A percentile compares a stretch with the other conserved stretches of the same genome.
phyloP scores from a whole-genome alignment of 805 yeast species.

The Pichia cabralensis region DNA sequence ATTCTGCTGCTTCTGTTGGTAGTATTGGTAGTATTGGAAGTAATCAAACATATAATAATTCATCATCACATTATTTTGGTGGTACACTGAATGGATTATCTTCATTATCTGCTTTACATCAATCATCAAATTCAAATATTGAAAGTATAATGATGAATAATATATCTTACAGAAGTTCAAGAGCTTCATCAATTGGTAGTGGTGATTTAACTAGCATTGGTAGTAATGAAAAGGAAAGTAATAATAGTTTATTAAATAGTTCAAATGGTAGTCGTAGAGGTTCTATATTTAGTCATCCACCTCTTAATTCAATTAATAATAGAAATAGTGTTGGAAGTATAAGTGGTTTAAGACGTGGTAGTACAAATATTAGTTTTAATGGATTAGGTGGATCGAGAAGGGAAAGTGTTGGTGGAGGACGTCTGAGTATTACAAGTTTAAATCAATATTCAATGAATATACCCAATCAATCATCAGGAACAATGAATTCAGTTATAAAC shows the following conservation, averaged over 20 bases:
- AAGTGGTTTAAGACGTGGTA: conserved; percentile 4
- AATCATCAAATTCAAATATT: neutral
- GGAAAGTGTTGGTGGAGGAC: conserved; percentile 6
- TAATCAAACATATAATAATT: conserved; percentile 4
- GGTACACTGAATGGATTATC: conserved; percentile 2
- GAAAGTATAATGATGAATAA: neutral
- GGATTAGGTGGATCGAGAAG: conserved; percentile 7
- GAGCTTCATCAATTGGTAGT: conserved; percentile 11
- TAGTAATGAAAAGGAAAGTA: no score
- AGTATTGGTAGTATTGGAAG: conserved; percentile 3
- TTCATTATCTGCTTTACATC: no score
- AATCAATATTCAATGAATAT: conserved; percentile 10
- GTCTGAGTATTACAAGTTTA: conserved; percentile 9
- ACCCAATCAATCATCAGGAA: neutral
- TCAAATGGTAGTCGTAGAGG: conserved; percentile 7
- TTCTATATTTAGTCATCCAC: conserved; percentile 8
- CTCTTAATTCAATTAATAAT: neutral
- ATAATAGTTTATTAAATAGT: conserved; percentile 3
- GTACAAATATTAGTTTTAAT: conserved; percentile 3
- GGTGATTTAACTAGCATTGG: no score
- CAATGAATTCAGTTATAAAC: neutral
- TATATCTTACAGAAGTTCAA: conserved; percentile 7
- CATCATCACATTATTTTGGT: conserved; percentile 13
- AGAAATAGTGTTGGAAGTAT: conserved; percentile 3
- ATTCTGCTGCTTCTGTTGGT: conserved; percentile 24